Conservation (phyloP, 371 early-diverging fungal species). For the Mortierella sp. region DNA sequence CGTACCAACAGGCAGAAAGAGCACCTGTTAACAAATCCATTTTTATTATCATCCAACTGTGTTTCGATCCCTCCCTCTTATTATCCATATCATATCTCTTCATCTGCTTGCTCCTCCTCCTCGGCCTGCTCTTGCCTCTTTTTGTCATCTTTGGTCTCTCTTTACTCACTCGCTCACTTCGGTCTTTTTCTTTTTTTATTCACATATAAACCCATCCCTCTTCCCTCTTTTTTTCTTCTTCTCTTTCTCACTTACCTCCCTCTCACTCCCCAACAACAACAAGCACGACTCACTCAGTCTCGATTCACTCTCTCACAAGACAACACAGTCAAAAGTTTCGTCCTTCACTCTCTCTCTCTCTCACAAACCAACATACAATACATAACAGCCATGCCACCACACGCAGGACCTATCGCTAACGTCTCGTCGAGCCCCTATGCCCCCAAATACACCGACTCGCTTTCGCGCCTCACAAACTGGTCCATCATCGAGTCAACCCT, state of each 20-base stretch:
- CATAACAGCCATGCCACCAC: constrained; percentile 49
- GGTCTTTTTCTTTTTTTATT: neutral
- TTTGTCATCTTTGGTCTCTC: constrained; percentile 4
- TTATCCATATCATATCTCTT: constrained; percentile 40
- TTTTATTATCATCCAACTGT: neutral
- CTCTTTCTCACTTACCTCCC: neutral
- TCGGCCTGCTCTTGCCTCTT: constrained; percentile 12
- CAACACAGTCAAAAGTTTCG: too few species aligned
- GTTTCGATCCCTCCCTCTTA: neutral
- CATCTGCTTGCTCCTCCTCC: constrained; percentile 8
- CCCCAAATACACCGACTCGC: constrained; percentile 78
- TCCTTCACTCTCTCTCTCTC: neutral
- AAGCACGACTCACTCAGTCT: neutral
- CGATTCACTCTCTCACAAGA: neutral
- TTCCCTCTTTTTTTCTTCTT: neutral
- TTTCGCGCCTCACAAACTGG: constrained; percentile 92
- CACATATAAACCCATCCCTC: neutral
- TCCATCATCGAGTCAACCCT: constrained; percentile 97
- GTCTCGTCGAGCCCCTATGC: constrained; percentile 66
- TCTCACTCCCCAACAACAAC: neutral
- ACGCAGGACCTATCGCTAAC: constrained; percentile 51
- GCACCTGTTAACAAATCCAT: neutral
- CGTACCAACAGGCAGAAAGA: neutral
- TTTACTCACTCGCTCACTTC: neutral
- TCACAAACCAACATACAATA: neutral